phyloP scores from a whole-genome alignment of 306 rosid species.

The Lathyrus tuberosus region DNA sequence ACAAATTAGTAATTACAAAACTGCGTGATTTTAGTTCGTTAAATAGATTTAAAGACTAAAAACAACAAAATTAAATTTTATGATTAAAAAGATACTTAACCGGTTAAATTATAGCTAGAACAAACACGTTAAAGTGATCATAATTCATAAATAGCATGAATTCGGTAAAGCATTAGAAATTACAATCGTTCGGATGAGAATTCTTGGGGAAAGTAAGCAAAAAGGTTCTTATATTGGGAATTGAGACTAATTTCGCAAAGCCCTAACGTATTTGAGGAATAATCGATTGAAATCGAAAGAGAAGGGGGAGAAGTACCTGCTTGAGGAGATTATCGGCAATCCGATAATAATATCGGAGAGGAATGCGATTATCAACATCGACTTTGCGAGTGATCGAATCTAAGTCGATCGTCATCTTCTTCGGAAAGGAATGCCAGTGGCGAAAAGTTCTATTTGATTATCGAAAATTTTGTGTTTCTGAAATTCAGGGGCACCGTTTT shows the following conservation, averaged over 20 bases:
- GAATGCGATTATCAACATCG: constrained; percentile 78
- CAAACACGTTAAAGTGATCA: background rate
- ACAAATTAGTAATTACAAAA: too few species aligned
- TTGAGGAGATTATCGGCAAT: constrained; percentile 93
- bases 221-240: background rate
- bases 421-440: constrained; percentile 44
- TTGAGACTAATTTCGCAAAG: constrained; percentile 31
- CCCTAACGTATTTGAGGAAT: constrained; percentile 43
- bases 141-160: background rate
- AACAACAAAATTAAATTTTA: too few species aligned
- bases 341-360: constrained; percentile 81
- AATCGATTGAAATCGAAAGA: background rate
- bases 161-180: background rate
- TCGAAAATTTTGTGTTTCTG: constrained; percentile 22
- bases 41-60: too few species aligned
- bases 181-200: too few species aligned
- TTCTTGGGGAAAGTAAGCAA: too few species aligned
- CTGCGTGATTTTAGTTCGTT: too few species aligned
- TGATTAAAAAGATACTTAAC: too few species aligned
- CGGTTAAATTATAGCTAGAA: too few species aligned
- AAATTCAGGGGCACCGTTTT: constrained; percentile 23
- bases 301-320: constrained; percentile 56
- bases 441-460: constrained; percentile 18
- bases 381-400: constrained; percentile 67
- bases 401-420: constrained; percentile 74